phyloP scores from a whole-genome alignment of 495 filamentous ascomycete species.

The Penicillium pulvis region DNA sequence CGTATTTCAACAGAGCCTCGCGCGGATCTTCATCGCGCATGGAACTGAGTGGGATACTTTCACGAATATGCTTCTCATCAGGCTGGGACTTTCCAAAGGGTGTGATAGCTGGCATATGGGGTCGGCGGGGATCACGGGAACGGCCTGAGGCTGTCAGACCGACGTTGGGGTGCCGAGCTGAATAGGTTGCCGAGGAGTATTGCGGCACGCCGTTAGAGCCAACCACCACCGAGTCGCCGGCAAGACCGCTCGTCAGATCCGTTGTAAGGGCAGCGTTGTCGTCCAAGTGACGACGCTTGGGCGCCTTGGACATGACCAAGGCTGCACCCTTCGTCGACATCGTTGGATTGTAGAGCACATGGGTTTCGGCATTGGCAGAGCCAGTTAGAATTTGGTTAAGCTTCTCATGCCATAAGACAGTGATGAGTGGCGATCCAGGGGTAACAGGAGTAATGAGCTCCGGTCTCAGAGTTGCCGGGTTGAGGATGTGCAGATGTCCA shows the following conservation, averaged over 20 bases:
- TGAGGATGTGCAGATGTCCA: conserved; percentile 89
- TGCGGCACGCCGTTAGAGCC: conserved; percentile 49
- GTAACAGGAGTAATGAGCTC: conserved; percentile 87
- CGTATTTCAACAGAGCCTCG: conserved; percentile 93
- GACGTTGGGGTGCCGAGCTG: conserved; percentile 68
- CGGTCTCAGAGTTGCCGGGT: conserved; percentile 81
- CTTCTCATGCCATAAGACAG: conserved; percentile 87
- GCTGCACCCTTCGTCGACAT: conserved; percentile 79
- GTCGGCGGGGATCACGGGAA: conserved; percentile 75
- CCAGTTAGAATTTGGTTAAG: conserved; percentile 96
- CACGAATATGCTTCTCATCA: conserved; percentile 83
- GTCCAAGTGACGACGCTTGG: conserved; percentile 92
- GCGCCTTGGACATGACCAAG: conserved; percentile 89
- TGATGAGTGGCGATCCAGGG: conserved; percentile 76
- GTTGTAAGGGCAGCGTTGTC: conserved; percentile 85
- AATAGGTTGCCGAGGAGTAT: conserved; percentile 51
- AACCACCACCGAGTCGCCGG: conserved; percentile 77
- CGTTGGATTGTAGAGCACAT: conserved; percentile 85
- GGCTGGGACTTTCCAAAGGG: conserved; percentile 91
- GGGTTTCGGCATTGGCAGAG: conserved; percentile 84
- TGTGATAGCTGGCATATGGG: conserved; percentile 79
- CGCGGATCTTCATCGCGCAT: conserved; percentile 97
- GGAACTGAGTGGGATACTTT: conserved; percentile 84
- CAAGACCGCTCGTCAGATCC: conserved; percentile 74
- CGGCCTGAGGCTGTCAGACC: conserved; percentile 80